These are phyloP conservation scores for Miamiensis avidus DNA, from an alignment of 169 alveolate species.

Conservation along the genomic window DNA sequence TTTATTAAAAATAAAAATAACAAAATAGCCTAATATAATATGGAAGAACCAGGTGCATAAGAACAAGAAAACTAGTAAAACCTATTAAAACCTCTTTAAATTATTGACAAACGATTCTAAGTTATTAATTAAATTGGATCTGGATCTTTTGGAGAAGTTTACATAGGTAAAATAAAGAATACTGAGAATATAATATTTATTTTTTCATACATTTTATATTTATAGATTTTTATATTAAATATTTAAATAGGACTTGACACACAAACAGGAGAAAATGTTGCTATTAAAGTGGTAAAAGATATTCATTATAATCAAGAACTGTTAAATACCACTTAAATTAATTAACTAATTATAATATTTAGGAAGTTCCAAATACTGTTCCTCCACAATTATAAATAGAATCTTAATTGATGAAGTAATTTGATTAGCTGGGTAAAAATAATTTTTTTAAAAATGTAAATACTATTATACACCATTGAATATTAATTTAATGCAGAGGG, in stretches of 20 bases:
- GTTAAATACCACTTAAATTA: no score
- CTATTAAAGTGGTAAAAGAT: slow-evolving; percentile 23
- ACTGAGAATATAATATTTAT: not conserved
- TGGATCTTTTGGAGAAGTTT: slow-evolving; percentile 47
- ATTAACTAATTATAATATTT: no score
- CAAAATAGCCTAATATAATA: no score
- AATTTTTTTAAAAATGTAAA: not conserved
- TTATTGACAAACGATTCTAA: slow-evolving; percentile 10
- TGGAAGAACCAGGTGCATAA: no score
- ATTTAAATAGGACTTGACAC: slow-evolving; percentile 30
- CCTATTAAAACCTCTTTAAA: no score
- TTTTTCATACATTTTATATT: slow-evolving; percentile 5
- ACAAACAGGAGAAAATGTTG: slow-evolving; percentile 62
- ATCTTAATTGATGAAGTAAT: not conserved
- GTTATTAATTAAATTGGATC: slow-evolving; percentile 30
- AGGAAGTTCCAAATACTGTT: not conserved
- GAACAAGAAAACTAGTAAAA: no score
- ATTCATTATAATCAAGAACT: not conserved
- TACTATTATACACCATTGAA: not conserved
- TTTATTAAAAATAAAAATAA: no score
- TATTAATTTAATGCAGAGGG: slow-evolving; percentile 30
- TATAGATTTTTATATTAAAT: no score
- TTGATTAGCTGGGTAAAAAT: not conserved
- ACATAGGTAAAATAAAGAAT: slow-evolving; percentile 7
- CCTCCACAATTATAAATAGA: not conserved